Base-by-base conservation (phyloP, 1,139 yeast genomes). In the Candida sanyaensis region DNA sequence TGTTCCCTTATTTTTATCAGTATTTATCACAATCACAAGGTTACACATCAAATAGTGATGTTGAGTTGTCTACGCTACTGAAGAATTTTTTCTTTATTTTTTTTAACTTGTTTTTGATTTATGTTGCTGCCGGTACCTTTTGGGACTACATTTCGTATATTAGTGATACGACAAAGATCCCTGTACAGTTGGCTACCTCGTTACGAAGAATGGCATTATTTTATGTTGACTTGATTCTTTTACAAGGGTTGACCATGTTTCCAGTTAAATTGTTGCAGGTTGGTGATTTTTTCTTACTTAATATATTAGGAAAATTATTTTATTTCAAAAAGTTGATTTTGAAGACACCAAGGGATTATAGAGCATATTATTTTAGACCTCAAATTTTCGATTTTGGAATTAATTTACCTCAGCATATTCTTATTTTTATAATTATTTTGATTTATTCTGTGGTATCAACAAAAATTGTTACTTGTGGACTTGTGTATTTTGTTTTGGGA, bases 61-160 rank as follows among this genome's bases (percentile, higher is more conserved):
- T 85, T 54, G 93, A 87, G 61, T 64, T 86, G 27, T 83, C 91
- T 0, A 79, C 88, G 24, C 85, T 87, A 6, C 83, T 88, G 47
- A 87, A 87, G 61, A 87, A 87, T 63, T 87, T 86, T 64, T 87
- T 87, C 57, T 87, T 85, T 64, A 84, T 86, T 31, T 87, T 87
- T 64, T 88, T 87, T 55, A 86, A 86, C 61, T 76, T 87, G 71
- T 87, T 87, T 59, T 72, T 87, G 60, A 91, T 87, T 21, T 87
- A 87, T 66, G 86, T 92, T 4, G 78, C 87, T 60, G 88, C 91
- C 1, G 95, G 95, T 56, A 86, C 95, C 0, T 87, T 88, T 11
- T 81, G 88, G 48, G 85, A 84, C 61, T 84, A 82, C 56, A 81
- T 87, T 80, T 87, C 88, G n/a, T 84, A 84, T 55, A 72, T 87